Evolutionary conservation across 352 stramenopile species (phyloP).

Genomic region (Globisporangium carolinianum): DNA sequence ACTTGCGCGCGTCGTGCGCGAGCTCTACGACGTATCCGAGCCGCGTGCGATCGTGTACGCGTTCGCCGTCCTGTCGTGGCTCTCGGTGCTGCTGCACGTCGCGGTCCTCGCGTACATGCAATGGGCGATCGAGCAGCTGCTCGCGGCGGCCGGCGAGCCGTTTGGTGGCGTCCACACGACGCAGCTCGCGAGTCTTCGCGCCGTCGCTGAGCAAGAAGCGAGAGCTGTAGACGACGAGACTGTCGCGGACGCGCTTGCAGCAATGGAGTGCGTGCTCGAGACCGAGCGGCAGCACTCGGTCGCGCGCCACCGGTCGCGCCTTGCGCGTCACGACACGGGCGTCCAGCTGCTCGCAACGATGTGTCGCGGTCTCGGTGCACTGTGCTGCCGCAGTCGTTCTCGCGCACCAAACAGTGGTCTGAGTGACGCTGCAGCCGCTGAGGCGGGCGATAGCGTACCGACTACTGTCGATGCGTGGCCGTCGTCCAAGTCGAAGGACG

Average conservation of each 20-base stretch:
- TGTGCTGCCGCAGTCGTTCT: background rate
- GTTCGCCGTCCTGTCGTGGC: slow-evolving; percentile 33
- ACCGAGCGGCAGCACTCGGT: slow-evolving; percentile 4
- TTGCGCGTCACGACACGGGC: slow-evolving; percentile 17
- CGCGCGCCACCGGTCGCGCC: slow-evolving; percentile 1
- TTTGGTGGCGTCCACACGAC: background rate
- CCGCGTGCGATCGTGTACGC: slow-evolving; percentile 25
- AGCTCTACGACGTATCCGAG: slow-evolving; percentile 13
- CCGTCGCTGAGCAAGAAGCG: slow-evolving; percentile 15
- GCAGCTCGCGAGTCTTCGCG: slow-evolving; percentile 15
- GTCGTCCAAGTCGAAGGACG: background rate
- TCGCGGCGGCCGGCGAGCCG: slow-evolving; percentile 20
- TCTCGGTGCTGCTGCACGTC: slow-evolving; percentile 28
- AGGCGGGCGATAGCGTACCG: no score
- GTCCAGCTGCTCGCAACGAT: slow-evolving; percentile 21
- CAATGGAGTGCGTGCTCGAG: slow-evolving; percentile 18
- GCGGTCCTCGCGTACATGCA: slow-evolving; percentile 33
- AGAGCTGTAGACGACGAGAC: slow-evolving; percentile 12
- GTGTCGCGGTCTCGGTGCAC: no score
- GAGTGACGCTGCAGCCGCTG: background rate
- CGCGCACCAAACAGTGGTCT: no score
- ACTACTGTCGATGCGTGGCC: background rate
- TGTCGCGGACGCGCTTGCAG: slow-evolving; percentile 17
- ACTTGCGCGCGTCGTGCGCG: slow-evolving; percentile 8
- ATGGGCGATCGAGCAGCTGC: slow-evolving; percentile 18